Base-by-base conservation (phyloP, 768 basidiomycete species). In the Serpula lacrymans region DNA sequence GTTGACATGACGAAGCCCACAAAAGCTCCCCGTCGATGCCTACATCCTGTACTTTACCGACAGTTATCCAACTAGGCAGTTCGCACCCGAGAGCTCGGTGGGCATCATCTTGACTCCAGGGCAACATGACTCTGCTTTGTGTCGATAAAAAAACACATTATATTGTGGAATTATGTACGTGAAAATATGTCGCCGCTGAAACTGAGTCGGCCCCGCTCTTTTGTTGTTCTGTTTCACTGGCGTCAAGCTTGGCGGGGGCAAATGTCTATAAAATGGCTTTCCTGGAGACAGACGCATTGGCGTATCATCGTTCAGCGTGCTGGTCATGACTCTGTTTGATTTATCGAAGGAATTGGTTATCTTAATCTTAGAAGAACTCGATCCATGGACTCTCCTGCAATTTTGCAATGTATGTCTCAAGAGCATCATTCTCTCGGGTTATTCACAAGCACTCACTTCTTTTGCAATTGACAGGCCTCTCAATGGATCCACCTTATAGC, bases 1-100 rank as follows among this genome's bases (percentile, higher is more conserved):
- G 60, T 62, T 62, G 62, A 64, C 62, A 62, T 64, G 60, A 48
- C 46, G 50, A 62, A 46, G 37, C 38, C 39, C 18, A 60, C 60
- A 62, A 60, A 62, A 59, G 45, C 34, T 18, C 43, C 48, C 60
- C 57, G 50, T 43, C 29, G 33, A 46, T 64, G 52, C 42, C 53
- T 43, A 46, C 41, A 48, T 49, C 59, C 47, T 59, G 53, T 50
- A 52, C 42, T 48, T 38, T 30, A 51, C 57, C 25, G 29, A 24
- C 47, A 23, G n/a, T n/a, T n/a, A n/a, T n/a, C n/a, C n/a, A n/a
- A n/a, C n/a, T n/a, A 39, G 58, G 62, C 33, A 62, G 51, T 30
- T 34, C 14, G 6, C 45, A 23, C 20, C 60, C 60, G 28, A 47
- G 26, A 28, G 21, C 43, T 4, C 42, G 60, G 60, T 14, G 34